Conservation (phyloP, 2,329 filamentous ascomycete species). For the Fusarium kyushuense region DNA sequence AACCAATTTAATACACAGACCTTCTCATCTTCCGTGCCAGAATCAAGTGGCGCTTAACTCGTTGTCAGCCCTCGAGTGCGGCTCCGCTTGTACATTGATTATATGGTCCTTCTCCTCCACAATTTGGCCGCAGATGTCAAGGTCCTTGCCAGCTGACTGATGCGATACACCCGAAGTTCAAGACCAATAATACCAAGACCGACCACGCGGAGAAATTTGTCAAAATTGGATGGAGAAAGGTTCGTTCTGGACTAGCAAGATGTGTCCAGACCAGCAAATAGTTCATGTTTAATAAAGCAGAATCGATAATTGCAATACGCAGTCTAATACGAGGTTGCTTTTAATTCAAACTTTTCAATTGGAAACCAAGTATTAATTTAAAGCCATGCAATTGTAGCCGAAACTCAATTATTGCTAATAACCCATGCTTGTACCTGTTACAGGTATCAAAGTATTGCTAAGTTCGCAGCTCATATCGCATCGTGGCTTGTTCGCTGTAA, state of each 20-base stretch:
- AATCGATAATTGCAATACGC: slow-evolving; percentile 12
- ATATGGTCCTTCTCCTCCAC: slow-evolving; percentile 31
- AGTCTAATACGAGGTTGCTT: slow-evolving; percentile 32
- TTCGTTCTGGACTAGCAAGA: slow-evolving; percentile 5
- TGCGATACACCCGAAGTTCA: background rate
- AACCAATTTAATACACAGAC: slow-evolving; percentile 8
- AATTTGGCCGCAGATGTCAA: slow-evolving; percentile 20
- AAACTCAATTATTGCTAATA: slow-evolving; percentile 9
- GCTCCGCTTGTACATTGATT: slow-evolving; percentile 39
- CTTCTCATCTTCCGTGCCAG: background rate
- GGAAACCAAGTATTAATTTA: background rate
- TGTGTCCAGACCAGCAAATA: slow-evolving; percentile 6
- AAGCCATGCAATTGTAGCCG: slow-evolving; percentile 4
- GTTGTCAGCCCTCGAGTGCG: slow-evolving; percentile 27
- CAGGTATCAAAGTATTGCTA: background rate
- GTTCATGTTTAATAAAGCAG: background rate
- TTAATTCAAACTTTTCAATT: background rate
- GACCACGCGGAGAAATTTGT: background rate
- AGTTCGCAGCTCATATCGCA: slow-evolving; percentile 1
- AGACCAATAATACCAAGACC: slow-evolving; percentile 4
- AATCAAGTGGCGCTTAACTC: slow-evolving; percentile 20
- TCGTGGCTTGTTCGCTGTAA: slow-evolving; percentile 34
- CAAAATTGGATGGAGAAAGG: background rate
- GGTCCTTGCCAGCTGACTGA: background rate
- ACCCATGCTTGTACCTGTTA: background rate